phyloP scores from a whole-genome alignment of 257 asterid genomes.

The Phtheirospermum japonicum region DNA sequence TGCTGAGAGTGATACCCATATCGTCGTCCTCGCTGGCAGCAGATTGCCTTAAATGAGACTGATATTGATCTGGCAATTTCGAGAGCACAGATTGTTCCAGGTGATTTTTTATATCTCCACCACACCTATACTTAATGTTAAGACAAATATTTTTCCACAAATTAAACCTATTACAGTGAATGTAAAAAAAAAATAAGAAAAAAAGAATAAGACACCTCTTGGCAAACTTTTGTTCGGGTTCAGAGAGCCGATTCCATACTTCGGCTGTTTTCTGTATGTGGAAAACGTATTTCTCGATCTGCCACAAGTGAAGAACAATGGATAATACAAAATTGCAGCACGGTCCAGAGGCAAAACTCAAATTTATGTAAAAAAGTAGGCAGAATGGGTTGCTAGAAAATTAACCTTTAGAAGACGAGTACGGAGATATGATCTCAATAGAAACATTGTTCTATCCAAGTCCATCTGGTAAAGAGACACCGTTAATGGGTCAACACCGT shows the following conservation, averaged over 20 bases:
- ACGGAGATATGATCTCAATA: conserved; percentile 82
- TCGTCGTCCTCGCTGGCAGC: conserved; percentile 81
- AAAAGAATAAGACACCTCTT: conserved; percentile 44
- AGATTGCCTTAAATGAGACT: conserved; percentile 77
- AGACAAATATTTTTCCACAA: conserved; percentile 7
- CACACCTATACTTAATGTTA: conserved; percentile 47
- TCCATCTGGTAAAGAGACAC: conserved; percentile 94
- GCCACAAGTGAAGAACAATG: conserved; percentile 29
- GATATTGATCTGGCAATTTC: conserved; percentile 75
- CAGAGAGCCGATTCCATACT: conserved; percentile 65
- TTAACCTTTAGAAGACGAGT: conserved; percentile 89
- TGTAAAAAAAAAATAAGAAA: background rate
- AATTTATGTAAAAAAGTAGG: too few species aligned
- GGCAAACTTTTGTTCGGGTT: conserved; percentile 63
- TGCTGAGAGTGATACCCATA: conserved; percentile 51
- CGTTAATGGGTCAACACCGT: conserved; percentile 71
- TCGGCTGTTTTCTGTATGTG: conserved; percentile 61
- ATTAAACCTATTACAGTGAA: conserved; percentile 1
- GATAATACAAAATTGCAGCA: too few species aligned
- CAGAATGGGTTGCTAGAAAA: too few species aligned
- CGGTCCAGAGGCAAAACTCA: too few species aligned
- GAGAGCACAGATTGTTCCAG: conserved; percentile 71
- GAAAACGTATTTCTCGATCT: conserved; percentile 73
- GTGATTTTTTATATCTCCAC: conserved; percentile 57
- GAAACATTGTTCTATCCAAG: conserved; percentile 74